Percentiles rank a stretch among this genome's conserved stretches.
Evolutionary conservation across 1,284 basidiomycete genomes (phyloP).

Genomic region (Cutaneotrichosporon arboriforme): DNA sequence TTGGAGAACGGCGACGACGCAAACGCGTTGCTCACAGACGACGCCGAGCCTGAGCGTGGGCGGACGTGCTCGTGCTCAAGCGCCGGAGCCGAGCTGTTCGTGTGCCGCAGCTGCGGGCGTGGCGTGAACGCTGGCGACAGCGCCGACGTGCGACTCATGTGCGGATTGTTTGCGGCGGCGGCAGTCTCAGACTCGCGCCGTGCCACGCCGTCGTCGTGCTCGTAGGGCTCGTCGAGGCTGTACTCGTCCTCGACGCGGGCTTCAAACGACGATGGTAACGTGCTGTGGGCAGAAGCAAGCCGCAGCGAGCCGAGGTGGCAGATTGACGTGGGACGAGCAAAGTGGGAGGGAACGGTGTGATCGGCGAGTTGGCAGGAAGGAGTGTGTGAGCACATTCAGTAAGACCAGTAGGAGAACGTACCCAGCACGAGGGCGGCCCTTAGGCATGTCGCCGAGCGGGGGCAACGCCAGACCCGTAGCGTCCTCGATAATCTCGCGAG

Average conservation of each 20-base stretch:
- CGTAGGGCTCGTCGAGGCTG: too few relatives aligned
- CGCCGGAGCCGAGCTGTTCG: constrained; percentile 59
- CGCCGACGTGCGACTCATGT: constrained; percentile 30
- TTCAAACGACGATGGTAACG: constrained; percentile 44
- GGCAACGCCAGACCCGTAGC: constrained; percentile 51
- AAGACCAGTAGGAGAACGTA: constrained; percentile 19
- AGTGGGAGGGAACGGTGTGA: not conserved
- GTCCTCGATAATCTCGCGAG: constrained; percentile 72
- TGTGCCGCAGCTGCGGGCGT: constrained; percentile 62
- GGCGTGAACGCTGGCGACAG: constrained; percentile 32
- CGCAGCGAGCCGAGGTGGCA: not conserved
- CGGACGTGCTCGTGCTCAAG: constrained; percentile 61
- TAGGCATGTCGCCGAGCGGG: constrained; percentile 56
- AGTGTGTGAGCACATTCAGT: constrained; percentile 2
- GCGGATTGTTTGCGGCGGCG: not conserved
- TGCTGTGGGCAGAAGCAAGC: constrained; percentile 21
- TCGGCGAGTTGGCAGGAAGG: not conserved
- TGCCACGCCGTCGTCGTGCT: constrained; percentile 1
- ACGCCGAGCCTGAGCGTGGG: constrained; percentile 71
- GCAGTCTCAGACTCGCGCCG: constrained; percentile 8
- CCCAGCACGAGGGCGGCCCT: constrained; percentile 46
- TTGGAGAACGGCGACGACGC: constrained; percentile 79
- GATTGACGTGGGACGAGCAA: not conserved
- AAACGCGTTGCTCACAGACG: constrained; percentile 84
- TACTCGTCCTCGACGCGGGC: constrained; percentile 24